phyloP scores from a whole-genome alignment of 768 basidiomycete species.

The Hirschioporus abietinus region DNA sequence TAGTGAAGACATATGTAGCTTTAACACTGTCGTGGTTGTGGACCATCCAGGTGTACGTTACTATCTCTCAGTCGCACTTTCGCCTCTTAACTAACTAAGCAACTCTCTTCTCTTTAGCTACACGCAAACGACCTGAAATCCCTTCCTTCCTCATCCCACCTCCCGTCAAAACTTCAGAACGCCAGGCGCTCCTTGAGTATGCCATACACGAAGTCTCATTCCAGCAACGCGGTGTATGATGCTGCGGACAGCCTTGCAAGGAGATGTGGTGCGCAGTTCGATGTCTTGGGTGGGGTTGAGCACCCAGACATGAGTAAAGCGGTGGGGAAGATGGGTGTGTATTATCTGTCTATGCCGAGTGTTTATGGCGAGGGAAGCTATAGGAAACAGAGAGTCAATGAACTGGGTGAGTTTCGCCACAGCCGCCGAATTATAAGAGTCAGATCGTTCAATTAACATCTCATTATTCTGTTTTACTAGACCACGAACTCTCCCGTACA shows the following conservation, averaged over 20 bases:
- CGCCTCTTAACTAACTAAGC: slow-evolving; percentile 1
- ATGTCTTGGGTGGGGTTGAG: slow-evolving; percentile 36
- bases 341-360: slow-evolving; percentile 50
- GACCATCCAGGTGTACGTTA: slow-evolving; percentile 67
- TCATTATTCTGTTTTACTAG: slow-evolving; percentile 27
- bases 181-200: slow-evolving; percentile 56
- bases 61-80: background rate
- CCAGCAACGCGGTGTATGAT: slow-evolving; percentile 25
- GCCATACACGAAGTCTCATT: slow-evolving; percentile 45
- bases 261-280: slow-evolving; percentile 47
- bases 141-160: slow-evolving; percentile 45
- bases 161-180: slow-evolving; percentile 41
- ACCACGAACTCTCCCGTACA: slow-evolving; percentile 39
- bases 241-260: slow-evolving; percentile 40
- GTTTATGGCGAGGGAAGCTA: slow-evolving; percentile 35
- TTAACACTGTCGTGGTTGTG: slow-evolving; percentile 62
- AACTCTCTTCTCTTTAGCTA: slow-evolving; percentile 35
- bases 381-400: slow-evolving; percentile 43
- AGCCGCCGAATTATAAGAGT: background rate
- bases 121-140: slow-evolving; percentile 72
- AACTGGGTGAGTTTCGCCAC: slow-evolving; percentile 43
- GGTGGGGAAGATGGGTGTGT: slow-evolving; percentile 44
- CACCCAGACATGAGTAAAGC: slow-evolving; percentile 31
- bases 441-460: slow-evolving; percentile 7
- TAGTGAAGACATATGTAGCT: slow-evolving; percentile 47